Percentiles rank a stretch among this genome's conserved stretches.
These are phyloP conservation scores for Straminergon stramineum DNA, from an alignment of 225 moss, liverwort and hornwort genomes.

Conservation along the genomic window DNA sequence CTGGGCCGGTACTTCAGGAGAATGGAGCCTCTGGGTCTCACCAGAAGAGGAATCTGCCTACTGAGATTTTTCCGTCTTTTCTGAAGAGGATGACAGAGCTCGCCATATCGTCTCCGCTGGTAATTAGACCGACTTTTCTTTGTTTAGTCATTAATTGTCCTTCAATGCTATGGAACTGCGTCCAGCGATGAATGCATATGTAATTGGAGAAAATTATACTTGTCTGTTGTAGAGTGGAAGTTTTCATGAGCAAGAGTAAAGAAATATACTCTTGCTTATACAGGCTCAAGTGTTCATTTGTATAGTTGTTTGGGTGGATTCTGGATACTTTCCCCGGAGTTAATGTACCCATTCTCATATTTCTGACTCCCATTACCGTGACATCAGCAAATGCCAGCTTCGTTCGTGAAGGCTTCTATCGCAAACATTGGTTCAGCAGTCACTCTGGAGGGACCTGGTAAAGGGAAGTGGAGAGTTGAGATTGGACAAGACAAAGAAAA, in stretches of 20 bases:
- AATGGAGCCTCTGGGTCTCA: background rate
- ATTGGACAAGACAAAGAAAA: slow-evolving; percentile 7
- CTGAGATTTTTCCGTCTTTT: slow-evolving; percentile 7
- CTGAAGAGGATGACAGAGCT: slow-evolving; percentile 36
- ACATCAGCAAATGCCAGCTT: slow-evolving; percentile 36
- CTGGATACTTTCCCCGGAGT: background rate
- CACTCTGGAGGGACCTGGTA: slow-evolving; percentile 36
- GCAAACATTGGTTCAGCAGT: slow-evolving; percentile 5
- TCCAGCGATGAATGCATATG: background rate
- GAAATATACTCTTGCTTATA: background rate
- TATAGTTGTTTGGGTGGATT: background rate
- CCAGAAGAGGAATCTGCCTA: background rate
- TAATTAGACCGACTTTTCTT: background rate
- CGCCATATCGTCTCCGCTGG: slow-evolving; percentile 12
- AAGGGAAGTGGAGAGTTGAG: slow-evolving; percentile 29
- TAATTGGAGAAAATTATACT: background rate
- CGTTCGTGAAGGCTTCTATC: slow-evolving; percentile 27
- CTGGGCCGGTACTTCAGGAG: background rate
- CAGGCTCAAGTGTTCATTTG: background rate
- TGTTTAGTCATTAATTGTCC: background rate
- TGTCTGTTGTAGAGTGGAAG: background rate
- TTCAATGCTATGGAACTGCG: background rate
- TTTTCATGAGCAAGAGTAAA: background rate
- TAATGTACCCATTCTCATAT: background rate
- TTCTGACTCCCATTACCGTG: background rate